Evolutionary conservation across 371 early-diverging fungal species (phyloP).

Genomic region (Vairimorpha necatrix): DNA sequence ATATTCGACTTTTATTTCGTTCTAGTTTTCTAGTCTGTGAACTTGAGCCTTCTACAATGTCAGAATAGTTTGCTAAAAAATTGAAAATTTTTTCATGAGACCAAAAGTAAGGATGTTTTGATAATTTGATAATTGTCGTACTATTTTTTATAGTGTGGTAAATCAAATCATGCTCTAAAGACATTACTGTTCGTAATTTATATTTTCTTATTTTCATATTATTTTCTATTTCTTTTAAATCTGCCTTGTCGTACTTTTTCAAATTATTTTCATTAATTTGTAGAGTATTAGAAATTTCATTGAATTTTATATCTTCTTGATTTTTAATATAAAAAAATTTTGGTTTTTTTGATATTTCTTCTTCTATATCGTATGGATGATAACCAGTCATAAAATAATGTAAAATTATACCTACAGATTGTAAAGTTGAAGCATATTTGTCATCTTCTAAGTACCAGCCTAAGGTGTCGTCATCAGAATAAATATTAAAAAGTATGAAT

Average conservation of each 20-base stretch:
- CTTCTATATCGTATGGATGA: constrained; percentile 19
- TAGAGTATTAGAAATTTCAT: not conserved
- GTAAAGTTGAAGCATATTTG: not conserved
- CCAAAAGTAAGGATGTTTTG: constrained; percentile 60
- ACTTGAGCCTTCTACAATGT: constrained; percentile 42
- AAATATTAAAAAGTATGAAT: not conserved
- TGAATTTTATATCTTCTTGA: not conserved
- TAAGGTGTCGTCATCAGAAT: not conserved
- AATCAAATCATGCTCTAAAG: constrained; percentile 41
- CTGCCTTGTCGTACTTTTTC: not conserved
- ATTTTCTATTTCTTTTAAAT: not conserved
- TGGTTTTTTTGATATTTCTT: not conserved
- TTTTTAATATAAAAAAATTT: not conserved
- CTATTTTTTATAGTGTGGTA: constrained; percentile 9
- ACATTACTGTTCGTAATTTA: not conserved
- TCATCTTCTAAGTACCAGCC: not conserved
- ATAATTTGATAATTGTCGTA: not conserved
- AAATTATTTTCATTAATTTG: not conserved
- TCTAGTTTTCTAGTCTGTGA: constrained; percentile 5
- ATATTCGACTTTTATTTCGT: constrained; percentile 29
- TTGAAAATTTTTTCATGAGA: constrained; percentile 31
- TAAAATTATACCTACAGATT: constrained; percentile 10
- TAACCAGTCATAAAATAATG: constrained; percentile 5
- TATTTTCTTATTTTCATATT: constrained; percentile 22
- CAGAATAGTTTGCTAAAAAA: constrained; percentile 54